Percentiles rank a stretch among this genome's conserved stretches.
Evolutionary conservation across 768 basidiomycete species (phyloP).

Genomic region (Auricularia sp.): DNA sequence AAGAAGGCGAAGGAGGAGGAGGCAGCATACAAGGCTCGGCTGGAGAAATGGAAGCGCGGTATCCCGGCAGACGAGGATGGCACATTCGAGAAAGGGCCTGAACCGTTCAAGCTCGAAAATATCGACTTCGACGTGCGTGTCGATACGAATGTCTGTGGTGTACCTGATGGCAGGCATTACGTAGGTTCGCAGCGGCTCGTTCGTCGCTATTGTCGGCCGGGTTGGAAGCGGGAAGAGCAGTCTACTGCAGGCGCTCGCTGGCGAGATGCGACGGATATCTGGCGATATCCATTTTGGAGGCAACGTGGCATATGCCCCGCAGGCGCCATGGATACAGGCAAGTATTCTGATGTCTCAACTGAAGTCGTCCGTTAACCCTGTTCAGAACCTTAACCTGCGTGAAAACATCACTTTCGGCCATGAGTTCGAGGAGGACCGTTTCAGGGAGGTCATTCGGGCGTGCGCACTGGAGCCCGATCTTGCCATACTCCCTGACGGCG

Average conservation of each 20-base stretch:
- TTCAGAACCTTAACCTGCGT: slow-evolving; percentile 33
- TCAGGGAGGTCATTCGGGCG: slow-evolving; percentile 46
- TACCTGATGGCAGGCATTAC: slow-evolving; percentile 14
- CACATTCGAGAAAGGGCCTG: slow-evolving; percentile 9
- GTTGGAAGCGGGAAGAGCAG: slow-evolving; percentile 38
- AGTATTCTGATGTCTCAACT: slow-evolving; percentile 19
- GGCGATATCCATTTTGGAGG: slow-evolving; percentile 52
- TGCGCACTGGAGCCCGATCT: slow-evolving; percentile 67
- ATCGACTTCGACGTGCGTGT: slow-evolving; percentile 25
- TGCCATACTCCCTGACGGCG: slow-evolving; percentile 57
- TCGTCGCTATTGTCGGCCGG: slow-evolving; percentile 64
- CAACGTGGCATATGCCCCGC: slow-evolving; percentile 47
- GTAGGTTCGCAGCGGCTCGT: slow-evolving; percentile 40
- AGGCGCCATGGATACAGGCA: slow-evolving; percentile 54
- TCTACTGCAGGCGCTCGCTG: slow-evolving; percentile 44
- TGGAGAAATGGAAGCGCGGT: slow-evolving; percentile 8
- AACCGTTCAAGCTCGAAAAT: slow-evolving; percentile 40
- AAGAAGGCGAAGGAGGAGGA: slow-evolving; percentile 13
- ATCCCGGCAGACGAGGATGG: slow-evolving; percentile 12
- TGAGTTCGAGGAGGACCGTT: slow-evolving; percentile 50
- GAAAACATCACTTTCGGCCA: slow-evolving; percentile 71
- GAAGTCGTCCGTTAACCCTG: too few species aligned
- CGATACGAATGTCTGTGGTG: slow-evolving; percentile 8
- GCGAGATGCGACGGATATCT: slow-evolving; percentile 51
- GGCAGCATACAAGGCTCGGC: not conserved